phyloP scores from a whole-genome alignment of 2,329 filamentous ascomycete species.

The Penicillium sp. region DNA sequence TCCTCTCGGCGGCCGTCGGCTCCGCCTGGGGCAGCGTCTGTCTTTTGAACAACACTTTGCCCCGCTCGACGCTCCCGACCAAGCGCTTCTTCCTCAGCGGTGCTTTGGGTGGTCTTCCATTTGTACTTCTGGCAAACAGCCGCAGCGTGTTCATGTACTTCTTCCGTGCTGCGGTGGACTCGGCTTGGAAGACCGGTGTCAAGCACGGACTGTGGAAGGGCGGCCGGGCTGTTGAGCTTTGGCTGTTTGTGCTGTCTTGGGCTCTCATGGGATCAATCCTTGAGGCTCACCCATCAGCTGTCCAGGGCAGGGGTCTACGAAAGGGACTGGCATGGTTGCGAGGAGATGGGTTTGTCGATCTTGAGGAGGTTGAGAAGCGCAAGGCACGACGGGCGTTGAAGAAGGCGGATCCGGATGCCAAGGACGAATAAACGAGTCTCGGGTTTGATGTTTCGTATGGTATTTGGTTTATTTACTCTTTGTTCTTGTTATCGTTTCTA shows the following conservation, averaged over 20 bases:
- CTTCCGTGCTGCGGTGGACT: constrained; percentile 78
- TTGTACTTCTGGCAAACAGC: constrained; percentile 69
- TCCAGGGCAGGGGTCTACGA: constrained; percentile 70
- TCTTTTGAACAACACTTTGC: constrained; percentile 81
- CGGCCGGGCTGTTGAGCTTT: constrained; percentile 80
- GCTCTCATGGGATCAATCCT: constrained; percentile 79
- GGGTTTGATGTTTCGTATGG: background rate
- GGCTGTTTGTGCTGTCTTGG: constrained; percentile 79
- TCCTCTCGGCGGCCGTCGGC: constrained; percentile 81
- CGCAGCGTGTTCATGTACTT: constrained; percentile 78
- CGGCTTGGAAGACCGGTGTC: constrained; percentile 88
- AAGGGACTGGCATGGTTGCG: constrained; percentile 76
- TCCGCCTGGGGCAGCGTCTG: constrained; percentile 89
- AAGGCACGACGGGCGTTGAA: constrained; percentile 38
- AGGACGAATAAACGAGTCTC: constrained; percentile 15
- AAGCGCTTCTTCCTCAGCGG: constrained; percentile 91
- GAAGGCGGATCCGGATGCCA: constrained; percentile 30
- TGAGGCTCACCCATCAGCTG: constrained; percentile 70
- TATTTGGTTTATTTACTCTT: background rate
- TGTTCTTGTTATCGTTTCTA: background rate
- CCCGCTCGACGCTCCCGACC: constrained; percentile 74
- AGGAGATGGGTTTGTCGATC: constrained; percentile 77
- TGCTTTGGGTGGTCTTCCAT: constrained; percentile 77
- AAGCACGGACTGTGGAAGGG: constrained; percentile 90
- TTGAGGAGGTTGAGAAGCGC: constrained; percentile 57